Conservation (phyloP, 2,329 filamentous ascomycete species). For the Beauveria pseudobassiana region DNA sequence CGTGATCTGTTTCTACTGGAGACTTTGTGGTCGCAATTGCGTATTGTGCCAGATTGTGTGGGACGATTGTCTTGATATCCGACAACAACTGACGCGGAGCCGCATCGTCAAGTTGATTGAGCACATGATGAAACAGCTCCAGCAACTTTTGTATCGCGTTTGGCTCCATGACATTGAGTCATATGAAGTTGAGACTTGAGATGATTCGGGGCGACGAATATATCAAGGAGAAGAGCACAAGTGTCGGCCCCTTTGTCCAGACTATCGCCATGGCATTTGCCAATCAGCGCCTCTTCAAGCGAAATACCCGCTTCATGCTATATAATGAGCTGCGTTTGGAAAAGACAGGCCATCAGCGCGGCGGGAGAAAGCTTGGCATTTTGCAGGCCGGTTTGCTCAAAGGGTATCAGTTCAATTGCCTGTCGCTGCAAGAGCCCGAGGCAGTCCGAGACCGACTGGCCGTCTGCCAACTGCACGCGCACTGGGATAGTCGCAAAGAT, state of each 20-base stretch:
- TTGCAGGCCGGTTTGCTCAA: background rate
- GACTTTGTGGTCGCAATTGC: background rate
- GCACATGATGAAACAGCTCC: background rate
- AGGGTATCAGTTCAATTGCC: background rate
- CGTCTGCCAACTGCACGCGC: background rate
- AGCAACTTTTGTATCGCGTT: background rate
- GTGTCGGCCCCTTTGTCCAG: background rate
- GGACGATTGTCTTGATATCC: background rate
- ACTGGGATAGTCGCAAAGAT: conserved; percentile 13
- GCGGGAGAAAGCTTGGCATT: background rate
- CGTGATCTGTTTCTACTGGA: background rate
- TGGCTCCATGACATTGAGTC: background rate
- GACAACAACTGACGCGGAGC: background rate
- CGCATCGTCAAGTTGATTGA: background rate
- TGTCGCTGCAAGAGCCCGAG: background rate
- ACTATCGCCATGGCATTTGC: background rate
- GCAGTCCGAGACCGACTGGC: too few species aligned
- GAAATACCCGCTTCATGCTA: background rate
- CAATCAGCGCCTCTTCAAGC: background rate
- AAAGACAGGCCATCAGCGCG: background rate
- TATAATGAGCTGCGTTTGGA: background rate
- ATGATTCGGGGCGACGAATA: background rate
- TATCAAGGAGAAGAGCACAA: background rate
- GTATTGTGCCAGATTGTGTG: background rate
- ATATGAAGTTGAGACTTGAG: background rate